Base-by-base conservation (phyloP, 495 filamentous ascomycete species). In the Gamarada debralockiae region DNA sequence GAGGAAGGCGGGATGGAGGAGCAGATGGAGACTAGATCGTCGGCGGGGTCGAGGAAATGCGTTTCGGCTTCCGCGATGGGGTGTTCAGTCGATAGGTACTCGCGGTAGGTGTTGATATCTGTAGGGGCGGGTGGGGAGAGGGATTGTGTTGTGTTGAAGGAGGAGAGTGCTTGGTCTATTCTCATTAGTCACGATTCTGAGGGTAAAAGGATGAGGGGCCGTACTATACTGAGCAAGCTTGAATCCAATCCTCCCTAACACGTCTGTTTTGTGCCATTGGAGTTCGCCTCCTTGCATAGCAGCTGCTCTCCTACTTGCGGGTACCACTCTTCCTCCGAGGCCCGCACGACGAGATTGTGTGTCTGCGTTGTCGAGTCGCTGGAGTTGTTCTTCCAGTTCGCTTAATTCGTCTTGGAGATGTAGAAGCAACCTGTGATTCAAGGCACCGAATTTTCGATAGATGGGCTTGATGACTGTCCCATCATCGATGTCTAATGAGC, bases 191-290 rank as follows among this genome's bases (percentile, higher is more conserved):
- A 48, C 17, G 6, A 22, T 22, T 22, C 10, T n/a, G 21, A 12
- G 21, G 22, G 20, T 9, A n/a, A 25, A 23, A 33, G 41, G 17
- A 18, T 14, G 21, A 29, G 46, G 46, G 41, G 31, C 66, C 88
- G 68, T 70, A 93, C 90, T 92, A 62, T 96, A 96, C 62, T 93
- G 87, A 25, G 82, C 80, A 3, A 90, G 70, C 58, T 96, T 96
- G 37, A 81, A 77, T 18, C 79, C 84, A 52, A 93, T 78, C 52
- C 80, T 74, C 3, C 80, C 80, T 54, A 96, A 71, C 7, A 92
- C 67, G 37, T 91, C 82, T 21, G 81, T 79, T 53, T 85, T 82
- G 29, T 81, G 78, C 70, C 82, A 86, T 62, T 91, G 81, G 17
- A 92, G 69, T n/a, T 87, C 87, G 3, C 61, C 57, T 13, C 77